Percentiles rank a stretch among this genome's conserved stretches.
These are phyloP conservation scores for Ceratocystiopsis sp. DNA, from an alignment of 2,329 filamentous ascomycete genomes.

Conservation along the genomic window DNA sequence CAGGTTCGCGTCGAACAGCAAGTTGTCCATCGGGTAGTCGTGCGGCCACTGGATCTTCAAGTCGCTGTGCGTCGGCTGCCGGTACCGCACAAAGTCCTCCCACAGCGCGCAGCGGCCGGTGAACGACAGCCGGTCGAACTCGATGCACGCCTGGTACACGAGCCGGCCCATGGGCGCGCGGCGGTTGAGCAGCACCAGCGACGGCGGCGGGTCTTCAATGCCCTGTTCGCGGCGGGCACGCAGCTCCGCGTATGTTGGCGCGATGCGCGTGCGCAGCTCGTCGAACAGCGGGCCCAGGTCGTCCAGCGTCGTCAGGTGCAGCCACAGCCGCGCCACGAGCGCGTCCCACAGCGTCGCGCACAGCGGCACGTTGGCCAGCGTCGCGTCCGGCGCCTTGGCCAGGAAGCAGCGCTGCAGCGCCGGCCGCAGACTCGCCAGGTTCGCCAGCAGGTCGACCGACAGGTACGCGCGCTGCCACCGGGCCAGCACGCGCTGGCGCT, in stretches of 20 bases:
- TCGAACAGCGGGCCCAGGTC: conserved; percentile 63
- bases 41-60: conserved; percentile 41
- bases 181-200: conserved; percentile 45
- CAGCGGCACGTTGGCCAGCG: conserved; percentile 37
- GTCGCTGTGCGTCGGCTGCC: conserved; percentile 53
- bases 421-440: conserved; percentile 4
- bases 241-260: conserved; percentile 43
- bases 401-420: conserved; percentile 7
- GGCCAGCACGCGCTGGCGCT: conserved; percentile 9
- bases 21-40: conserved; percentile 20
- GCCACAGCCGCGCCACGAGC: conserved; percentile 67
- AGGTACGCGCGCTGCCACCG: conserved; percentile 32
- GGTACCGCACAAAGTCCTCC: conserved; percentile 66
- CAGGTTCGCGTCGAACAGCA: conserved; percentile 41
- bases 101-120: conserved; percentile 63
- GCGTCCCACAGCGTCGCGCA: conserved; percentile 52
- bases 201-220: conserved; percentile 24
- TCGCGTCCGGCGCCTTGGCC: not conserved
- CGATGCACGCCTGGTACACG: conserved; percentile 57
- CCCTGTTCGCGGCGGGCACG: conserved; percentile 36
- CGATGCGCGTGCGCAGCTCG: conserved; percentile 37
- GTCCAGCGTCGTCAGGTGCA: conserved; percentile 59
- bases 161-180: conserved; percentile 72
- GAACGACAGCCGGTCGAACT: conserved; percentile 68
- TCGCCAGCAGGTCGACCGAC: conserved; percentile 32